Evolutionary conservation across 495 filamentous ascomycete species (phyloP).

Genomic region (Choiromyces venosus): DNA sequence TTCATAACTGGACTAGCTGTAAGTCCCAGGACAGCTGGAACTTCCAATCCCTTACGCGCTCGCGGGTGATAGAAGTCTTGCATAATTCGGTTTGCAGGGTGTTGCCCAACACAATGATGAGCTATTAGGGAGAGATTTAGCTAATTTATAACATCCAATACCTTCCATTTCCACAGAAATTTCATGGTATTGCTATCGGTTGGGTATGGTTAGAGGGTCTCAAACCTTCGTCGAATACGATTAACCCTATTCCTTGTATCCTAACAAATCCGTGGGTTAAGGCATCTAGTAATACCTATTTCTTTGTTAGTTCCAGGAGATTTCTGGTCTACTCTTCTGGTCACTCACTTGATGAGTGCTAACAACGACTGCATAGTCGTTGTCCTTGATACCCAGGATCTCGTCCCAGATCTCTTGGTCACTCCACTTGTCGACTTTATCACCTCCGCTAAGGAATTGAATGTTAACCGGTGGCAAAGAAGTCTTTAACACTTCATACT

Average conservation of each 20-base stretch:
- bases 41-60: constrained; percentile 41
- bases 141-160: constrained; percentile 22
- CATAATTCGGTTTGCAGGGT: constrained; percentile 76
- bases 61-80: constrained; percentile 61
- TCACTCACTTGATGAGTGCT: constrained; percentile 37
- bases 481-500: constrained; percentile 56
- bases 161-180: constrained; percentile 7
- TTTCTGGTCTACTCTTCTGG: background rate
- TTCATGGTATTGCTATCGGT: background rate
- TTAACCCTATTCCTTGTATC: constrained; percentile 59
- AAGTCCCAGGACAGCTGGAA: constrained; percentile 75
- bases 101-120: constrained; percentile 60
- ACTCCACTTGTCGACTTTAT: constrained; percentile 68
- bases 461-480: constrained; percentile 61
- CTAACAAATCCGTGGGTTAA: constrained; percentile 72
- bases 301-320: background rate
- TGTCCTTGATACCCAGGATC: constrained; percentile 48
- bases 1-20: constrained; percentile 76
- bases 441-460: constrained; percentile 60
- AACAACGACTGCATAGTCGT: constrained; percentile 22
- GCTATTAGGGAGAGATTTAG: constrained; percentile 48
- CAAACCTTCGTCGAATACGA: constrained; percentile 88
- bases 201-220: background rate
- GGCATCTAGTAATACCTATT: constrained; percentile 66
- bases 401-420: constrained; percentile 66